Conservation (phyloP, 2,329 filamentous ascomycete genomes). For the Sporothrix pseudoabietina region DNA sequence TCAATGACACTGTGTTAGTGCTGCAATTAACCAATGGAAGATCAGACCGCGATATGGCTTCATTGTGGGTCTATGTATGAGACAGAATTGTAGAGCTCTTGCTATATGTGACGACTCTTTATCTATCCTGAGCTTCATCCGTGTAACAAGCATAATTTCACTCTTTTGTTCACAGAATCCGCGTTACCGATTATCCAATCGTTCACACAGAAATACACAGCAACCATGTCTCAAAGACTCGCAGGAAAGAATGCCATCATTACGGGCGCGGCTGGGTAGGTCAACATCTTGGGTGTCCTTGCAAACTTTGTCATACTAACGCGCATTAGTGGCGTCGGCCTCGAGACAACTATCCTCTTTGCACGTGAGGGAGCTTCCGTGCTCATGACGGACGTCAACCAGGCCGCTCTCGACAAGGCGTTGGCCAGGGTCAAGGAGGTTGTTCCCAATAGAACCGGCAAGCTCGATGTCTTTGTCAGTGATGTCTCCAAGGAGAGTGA, state of each 20-base stretch:
- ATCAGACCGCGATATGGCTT: neutral
- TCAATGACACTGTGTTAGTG: neutral
- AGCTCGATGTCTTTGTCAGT: constrained; percentile 64
- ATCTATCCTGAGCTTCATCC: no score
- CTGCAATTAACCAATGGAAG: neutral
- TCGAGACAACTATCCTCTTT: constrained; percentile 89
- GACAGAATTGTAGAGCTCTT: neutral
- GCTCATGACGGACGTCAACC: constrained; percentile 82
- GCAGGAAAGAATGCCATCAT: constrained; percentile 68
- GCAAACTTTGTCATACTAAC: no score
- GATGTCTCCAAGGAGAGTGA: constrained; percentile 86
- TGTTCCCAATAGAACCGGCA: constrained; percentile 59
- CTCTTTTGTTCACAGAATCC: no score
- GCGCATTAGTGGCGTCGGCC: constrained; percentile 74
- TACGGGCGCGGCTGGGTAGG: constrained; percentile 83
- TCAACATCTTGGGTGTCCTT: constrained; percentile 30
- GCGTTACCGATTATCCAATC: no score
- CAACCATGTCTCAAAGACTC: constrained; percentile 49
- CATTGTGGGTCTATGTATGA: neutral
- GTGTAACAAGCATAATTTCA: no score
- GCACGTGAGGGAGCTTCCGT: constrained; percentile 84
- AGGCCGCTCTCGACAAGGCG: constrained; percentile 74
- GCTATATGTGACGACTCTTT: no score
- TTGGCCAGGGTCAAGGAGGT: constrained; percentile 73
- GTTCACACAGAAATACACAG: no score